phyloP scores from a whole-genome alignment of 805 yeast genomes.

The Tetrapisispora taiwanensis region DNA sequence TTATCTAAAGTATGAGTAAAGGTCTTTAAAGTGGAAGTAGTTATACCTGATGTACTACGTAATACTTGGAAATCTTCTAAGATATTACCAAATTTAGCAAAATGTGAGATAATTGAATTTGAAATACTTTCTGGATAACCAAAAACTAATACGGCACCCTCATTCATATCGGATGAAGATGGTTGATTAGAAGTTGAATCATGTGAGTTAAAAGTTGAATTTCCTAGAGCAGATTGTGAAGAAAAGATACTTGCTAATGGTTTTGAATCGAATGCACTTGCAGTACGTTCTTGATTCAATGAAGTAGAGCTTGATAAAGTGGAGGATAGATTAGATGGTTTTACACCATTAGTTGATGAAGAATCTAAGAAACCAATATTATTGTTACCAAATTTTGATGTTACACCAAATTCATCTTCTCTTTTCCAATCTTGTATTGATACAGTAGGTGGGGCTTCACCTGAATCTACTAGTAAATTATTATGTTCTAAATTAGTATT shows the following conservation, averaged over 20 bases:
- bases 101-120: conserved; percentile 55
- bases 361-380: conserved; percentile 3
- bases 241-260: background rate
- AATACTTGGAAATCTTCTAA: conserved; percentile 59
- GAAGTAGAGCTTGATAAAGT: background rate
- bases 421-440: conserved; percentile 34
- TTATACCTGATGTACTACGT: conserved; percentile 27
- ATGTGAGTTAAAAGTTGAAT: conserved; percentile 7
- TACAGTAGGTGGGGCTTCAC: conserved; percentile 34
- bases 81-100: conserved; percentile 69
- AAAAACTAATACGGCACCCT: conserved; percentile 68
- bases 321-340: conserved; percentile 3
- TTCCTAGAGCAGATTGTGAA: background rate
- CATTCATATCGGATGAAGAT: conserved; percentile 18
- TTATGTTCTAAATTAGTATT: conserved; percentile 11
- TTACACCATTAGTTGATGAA: conserved; percentile 4
- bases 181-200: background rate
- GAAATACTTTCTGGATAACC: conserved; percentile 81
- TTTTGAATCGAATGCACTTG: conserved; percentile 15
- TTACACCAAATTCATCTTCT: conserved; percentile 27
- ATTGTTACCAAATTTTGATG: conserved; percentile 1
- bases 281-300: background rate
- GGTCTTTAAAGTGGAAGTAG: conserved; percentile 18
- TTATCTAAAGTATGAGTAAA: conserved; percentile 5
- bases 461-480: conserved; percentile 25